Conservation (phyloP, 169 alveolate species). For the Nephromyces sp. region DNA sequence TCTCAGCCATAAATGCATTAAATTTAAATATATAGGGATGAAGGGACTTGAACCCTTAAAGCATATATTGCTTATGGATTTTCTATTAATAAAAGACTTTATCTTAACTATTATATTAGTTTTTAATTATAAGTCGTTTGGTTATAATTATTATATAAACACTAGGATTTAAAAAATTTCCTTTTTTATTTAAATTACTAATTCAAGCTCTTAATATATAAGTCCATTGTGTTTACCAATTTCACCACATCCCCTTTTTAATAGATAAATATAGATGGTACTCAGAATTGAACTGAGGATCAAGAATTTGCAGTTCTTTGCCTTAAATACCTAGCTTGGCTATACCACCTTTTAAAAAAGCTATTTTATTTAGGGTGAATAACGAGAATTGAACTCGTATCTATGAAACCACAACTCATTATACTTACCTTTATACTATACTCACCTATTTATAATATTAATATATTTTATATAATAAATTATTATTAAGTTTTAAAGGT, state of each 20-base stretch:
- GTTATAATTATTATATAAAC: conserved; percentile 7
- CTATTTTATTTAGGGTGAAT: not conserved
- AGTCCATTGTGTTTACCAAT: conserved; percentile 7
- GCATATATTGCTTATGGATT: conserved; percentile 3
- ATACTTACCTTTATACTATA: not conserved
- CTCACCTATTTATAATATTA: not conserved
- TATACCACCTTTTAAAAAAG: not conserved
- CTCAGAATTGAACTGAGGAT: not conserved
- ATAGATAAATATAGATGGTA: not conserved
- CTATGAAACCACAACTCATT: not conserved
- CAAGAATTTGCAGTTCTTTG: not conserved
- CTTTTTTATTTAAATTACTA: conserved; percentile 18
- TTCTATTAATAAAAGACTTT: conserved; percentile 3
- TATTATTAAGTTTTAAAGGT: not conserved
- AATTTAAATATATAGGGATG: not conserved
- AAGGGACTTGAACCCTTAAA: conserved; percentile 20
- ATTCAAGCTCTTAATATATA: conserved; percentile 16
- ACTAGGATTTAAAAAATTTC: conserved; percentile 15
- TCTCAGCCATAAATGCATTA: conserved; percentile 5
- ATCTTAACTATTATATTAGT: not conserved
- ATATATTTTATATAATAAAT: not conserved
- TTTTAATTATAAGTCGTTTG: conserved; percentile 29
- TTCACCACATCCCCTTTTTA: not conserved
- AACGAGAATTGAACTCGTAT: not conserved
- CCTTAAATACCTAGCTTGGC: not conserved